These are phyloP conservation scores for Phialophora expanda DNA, from an alignment of 2,329 filamentous ascomycete genomes.

Conservation along the genomic window DNA sequence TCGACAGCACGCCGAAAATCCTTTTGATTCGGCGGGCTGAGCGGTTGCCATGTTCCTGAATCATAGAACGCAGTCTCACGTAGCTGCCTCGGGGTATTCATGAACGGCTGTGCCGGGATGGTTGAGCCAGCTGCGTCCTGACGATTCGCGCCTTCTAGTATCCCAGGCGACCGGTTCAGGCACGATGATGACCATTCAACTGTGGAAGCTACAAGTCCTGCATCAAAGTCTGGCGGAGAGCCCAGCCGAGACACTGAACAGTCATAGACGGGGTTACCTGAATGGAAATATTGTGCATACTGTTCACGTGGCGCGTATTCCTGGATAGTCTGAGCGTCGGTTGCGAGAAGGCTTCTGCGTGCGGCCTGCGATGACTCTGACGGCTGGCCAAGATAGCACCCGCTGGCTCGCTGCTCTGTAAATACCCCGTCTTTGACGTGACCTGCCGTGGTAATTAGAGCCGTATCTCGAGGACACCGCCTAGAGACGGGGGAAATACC, in stretches of 20 bases:
- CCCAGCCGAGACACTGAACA: not conserved
- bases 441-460: not conserved
- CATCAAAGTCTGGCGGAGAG: not conserved
- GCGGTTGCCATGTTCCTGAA: not conserved
- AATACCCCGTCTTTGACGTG: slow-evolving; percentile 8
- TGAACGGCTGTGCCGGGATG: not conserved
- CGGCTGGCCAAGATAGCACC: not conserved
- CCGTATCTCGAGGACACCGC: too few relatives aligned
- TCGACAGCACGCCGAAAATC: not conserved
- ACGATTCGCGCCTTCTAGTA: not conserved
- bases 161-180: not conserved
- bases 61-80: not conserved
- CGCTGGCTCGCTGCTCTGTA: not conserved
- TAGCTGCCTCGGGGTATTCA: not conserved
- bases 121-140: not conserved
- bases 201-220: not conserved
- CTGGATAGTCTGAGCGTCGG: too few relatives aligned
- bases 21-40: not conserved
- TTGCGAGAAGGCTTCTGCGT: too few relatives aligned
- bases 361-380: not conserved
- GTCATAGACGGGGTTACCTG: not conserved
- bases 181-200: not conserved
- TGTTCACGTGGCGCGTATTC: too few relatives aligned
- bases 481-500: not conserved
- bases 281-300: too few relatives aligned